Evolutionary conservation across 2,329 filamentous ascomycete species (phyloP).

Genomic region (Paecilomyces dactylethromorphus): DNA sequence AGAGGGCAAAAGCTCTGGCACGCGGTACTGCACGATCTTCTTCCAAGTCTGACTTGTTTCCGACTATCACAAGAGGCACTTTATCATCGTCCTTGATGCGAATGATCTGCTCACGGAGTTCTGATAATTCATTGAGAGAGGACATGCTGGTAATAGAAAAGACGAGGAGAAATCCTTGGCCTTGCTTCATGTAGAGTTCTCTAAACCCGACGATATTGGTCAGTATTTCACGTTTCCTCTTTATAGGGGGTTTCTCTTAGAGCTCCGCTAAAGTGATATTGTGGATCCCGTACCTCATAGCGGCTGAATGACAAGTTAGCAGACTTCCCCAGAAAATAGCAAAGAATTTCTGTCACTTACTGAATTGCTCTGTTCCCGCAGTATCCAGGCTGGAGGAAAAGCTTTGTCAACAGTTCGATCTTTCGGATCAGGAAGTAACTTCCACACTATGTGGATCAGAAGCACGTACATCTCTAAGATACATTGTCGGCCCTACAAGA

Average conservation of each 20-base stretch:
- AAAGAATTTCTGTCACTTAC: conserved; percentile 47
- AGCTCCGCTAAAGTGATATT: neutral
- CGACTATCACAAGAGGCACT: conserved; percentile 81
- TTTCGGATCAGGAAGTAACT: conserved; percentile 3
- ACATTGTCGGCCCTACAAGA: conserved; percentile 69
- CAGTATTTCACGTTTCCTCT: neutral
- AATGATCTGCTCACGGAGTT: conserved; percentile 80
- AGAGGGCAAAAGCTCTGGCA: conserved; percentile 73
- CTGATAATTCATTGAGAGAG: conserved; percentile 73
- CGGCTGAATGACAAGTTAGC: conserved; percentile 32
- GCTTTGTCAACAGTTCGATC: neutral
- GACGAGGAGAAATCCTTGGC: conserved; percentile 83
- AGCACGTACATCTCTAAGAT: conserved; percentile 74
- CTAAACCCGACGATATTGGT: conserved; percentile 30
- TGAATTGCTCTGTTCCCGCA: conserved; percentile 87
- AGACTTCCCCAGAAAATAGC: neutral
- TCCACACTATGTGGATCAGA: conserved; percentile 1
- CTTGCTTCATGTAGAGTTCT: conserved; percentile 88
- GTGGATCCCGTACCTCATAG: conserved; percentile 46
- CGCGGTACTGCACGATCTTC: conserved; percentile 74
- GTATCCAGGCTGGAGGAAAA: conserved; percentile 63
- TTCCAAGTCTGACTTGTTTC: conserved; percentile 86
- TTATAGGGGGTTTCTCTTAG: neutral
- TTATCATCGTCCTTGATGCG: conserved; percentile 85
- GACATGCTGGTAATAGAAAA: conserved; percentile 84